Conservation (phyloP, 176 grass and related monocot species). For the Saccharum spontaneum region DNA sequence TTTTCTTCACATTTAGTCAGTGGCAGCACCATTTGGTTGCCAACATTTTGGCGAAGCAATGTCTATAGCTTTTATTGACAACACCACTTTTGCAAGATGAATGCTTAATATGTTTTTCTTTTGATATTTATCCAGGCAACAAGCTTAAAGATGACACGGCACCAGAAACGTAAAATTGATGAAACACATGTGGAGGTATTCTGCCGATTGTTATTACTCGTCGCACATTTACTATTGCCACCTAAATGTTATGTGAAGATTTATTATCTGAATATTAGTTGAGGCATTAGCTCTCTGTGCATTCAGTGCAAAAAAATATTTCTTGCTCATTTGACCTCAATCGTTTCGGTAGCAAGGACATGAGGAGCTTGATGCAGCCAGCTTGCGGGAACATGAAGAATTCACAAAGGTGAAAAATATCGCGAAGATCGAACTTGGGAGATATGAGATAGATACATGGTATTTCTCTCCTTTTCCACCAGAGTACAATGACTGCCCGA, state of each 20-base stretch:
- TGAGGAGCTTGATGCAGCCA: slow-evolving; percentile 94
- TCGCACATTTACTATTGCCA: slow-evolving; percentile 18
- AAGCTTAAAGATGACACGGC: slow-evolving; percentile 97
- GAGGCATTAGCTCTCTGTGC: slow-evolving; percentile 5
- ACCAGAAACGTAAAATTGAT: slow-evolving; percentile 97
- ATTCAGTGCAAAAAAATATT: not conserved
- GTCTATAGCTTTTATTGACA: not conserved
- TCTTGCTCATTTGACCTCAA: not conserved
- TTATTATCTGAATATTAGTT: not conserved
- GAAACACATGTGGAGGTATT: slow-evolving; percentile 99
- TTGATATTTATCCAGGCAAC: slow-evolving; percentile 69
- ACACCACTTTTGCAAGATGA: not conserved
- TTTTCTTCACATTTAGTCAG: not conserved
- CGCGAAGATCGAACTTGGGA: slow-evolving; percentile 93
- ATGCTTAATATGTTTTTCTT: slow-evolving; percentile 12
- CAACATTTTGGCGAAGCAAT: not conserved
- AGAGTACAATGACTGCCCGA: slow-evolving; percentile 90
- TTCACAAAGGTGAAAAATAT: slow-evolving; percentile 99
- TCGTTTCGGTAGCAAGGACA: slow-evolving; percentile 69
- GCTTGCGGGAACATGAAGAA: slow-evolving; percentile 95
- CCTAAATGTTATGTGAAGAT: slow-evolving; percentile 7
- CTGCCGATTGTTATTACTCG: slow-evolving; percentile 6
- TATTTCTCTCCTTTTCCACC: slow-evolving; percentile 99
- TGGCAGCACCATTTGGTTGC: not conserved
- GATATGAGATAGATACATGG: slow-evolving; percentile 99